Base-by-base conservation (phyloP, 768 basidiomycete species). In the Psilocybe tampanensis region DNA sequence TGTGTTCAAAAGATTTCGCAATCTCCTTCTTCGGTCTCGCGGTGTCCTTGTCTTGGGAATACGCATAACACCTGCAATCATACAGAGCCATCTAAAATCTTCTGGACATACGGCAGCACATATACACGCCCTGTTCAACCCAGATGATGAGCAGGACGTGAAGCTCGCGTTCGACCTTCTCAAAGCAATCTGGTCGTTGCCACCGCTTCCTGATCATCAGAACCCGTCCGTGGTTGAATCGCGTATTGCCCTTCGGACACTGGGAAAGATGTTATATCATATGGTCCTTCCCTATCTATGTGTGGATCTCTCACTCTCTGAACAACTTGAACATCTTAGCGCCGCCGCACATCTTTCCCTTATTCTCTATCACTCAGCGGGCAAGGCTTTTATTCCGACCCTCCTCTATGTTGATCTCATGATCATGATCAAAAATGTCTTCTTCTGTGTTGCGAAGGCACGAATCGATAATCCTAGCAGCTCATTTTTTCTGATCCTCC, bases 401-500 rank as follows among this genome's bases (percentile, higher is more conserved):
- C 62, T 64, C n/a, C 29, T 29, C 4, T 29, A 29, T 29, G 9
- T 29, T 29, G 29, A 29, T 9, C 29, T 29, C 29, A 29, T 29
- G 29, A 57, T 69, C 7, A 72, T 60, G 56, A 57, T 29, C 29
- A 29, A 29, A 29, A 29, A 29, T 29, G 9, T 9, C 29, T 29
- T 29, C 29, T 29, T 29, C 29, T 29, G 68, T 42, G 58, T 74
- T 8, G 71, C 65, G 0, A 75, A 64, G 54, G 29, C 29, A 29
- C 4, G 9, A 9, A 9, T 29, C 9, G 29, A 29, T 29, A 4
- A 29, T 9, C 29, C 29, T 5, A 9, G 9, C 9, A 9, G 29
- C 0, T 21, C 63, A 36, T 76, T 78, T 52, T 77, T 58, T 48
- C 32, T 77, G 2, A 72, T 74, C 8, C 64, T 76, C 0, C 56